A percentile compares a stretch with the other conserved stretches of the same genome.
Conservation (phyloP, 2,329 filamentous ascomycete species). For the Fusarium humuli region DNA sequence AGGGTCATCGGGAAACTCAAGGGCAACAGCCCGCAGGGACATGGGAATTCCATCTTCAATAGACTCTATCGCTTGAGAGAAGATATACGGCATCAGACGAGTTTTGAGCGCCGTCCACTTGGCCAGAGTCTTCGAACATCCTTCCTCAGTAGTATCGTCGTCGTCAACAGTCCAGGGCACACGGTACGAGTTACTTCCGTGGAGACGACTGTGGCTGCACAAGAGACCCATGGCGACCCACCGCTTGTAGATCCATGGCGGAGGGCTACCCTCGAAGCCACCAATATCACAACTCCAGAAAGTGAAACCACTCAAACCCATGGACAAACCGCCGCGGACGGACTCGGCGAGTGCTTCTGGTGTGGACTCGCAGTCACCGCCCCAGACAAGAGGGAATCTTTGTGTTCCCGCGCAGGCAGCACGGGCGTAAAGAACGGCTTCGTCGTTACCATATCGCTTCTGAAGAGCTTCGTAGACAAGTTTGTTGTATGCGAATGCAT, state of each 20-base stretch:
- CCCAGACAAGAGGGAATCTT: constrained; percentile 77
- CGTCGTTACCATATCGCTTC: constrained; percentile 60
- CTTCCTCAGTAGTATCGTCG: constrained; percentile 67
- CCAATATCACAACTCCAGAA: constrained; percentile 80
- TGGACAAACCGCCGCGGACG: constrained; percentile 71
- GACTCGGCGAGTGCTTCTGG: constrained; percentile 80
- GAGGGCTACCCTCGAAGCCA: constrained; percentile 76
- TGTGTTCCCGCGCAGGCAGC: constrained; percentile 76
- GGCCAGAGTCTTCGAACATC: constrained; percentile 63
- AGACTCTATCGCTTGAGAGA: constrained; percentile 57
- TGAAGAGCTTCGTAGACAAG: constrained; percentile 75
- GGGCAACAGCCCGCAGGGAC: constrained; percentile 71
- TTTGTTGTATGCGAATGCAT: constrained; percentile 79
- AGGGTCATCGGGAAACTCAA: constrained; percentile 79
- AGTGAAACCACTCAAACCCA: constrained; percentile 72
- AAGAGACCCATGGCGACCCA: constrained; percentile 82
- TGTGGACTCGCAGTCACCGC: constrained; percentile 80
- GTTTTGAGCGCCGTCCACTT: constrained; percentile 63
- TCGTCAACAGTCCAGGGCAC: constrained; percentile 80
- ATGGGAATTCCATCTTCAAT: constrained; percentile 67
- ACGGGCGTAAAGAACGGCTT: constrained; percentile 74
- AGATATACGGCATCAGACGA: constrained; percentile 65
- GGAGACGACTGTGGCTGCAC: constrained; percentile 76
- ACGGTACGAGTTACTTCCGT: constrained; percentile 76
- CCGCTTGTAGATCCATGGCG: constrained; percentile 78